Evolutionary conservation across 768 basidiomycete species (phyloP).

Genomic region (Rhizopogon vinicolor): DNA sequence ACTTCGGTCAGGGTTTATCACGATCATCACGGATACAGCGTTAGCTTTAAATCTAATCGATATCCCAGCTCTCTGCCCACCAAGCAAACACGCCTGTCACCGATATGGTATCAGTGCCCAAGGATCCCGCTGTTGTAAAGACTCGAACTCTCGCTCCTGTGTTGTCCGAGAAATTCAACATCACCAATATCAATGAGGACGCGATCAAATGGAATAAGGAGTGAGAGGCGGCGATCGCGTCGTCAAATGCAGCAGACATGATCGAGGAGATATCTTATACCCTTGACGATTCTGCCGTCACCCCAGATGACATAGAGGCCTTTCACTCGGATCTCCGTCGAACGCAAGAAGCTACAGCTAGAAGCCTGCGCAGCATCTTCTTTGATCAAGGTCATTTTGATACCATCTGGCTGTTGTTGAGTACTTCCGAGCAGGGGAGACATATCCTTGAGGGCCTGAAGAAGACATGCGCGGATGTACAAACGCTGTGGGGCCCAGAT

Average conservation of each 20-base stretch:
- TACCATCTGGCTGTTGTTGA: slow-evolving; percentile 12
- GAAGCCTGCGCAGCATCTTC: not conserved
- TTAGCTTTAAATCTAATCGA: too few species aligned
- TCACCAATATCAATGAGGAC: slow-evolving; percentile 6
- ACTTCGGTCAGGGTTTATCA: too few species aligned
- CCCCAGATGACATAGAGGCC: too few species aligned
- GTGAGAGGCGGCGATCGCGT: slow-evolving; percentile 11
- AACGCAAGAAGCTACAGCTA: not conserved
- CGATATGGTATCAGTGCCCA: too few species aligned
- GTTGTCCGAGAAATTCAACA: not conserved
- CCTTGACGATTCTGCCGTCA: not conserved
- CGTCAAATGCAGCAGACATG: slow-evolving; percentile 8
- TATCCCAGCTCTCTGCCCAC: too few species aligned
- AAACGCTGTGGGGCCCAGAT: slow-evolving; percentile 4
- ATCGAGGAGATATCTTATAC: slow-evolving; percentile 1
- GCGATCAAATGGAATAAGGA: slow-evolving; percentile 15
- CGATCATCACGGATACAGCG: too few species aligned
- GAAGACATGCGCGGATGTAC: not conserved
- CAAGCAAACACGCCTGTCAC: not conserved
- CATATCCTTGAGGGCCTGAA: slow-evolving; percentile 12
- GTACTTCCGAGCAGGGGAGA: slow-evolving; percentile 3
- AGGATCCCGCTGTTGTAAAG: too few species aligned
- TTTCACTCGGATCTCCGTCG: too few species aligned
- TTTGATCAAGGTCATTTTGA: slow-evolving; percentile 1
- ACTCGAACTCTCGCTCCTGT: too few species aligned